Evolutionary conservation across 495 filamentous ascomycete genomes (phyloP), one percentile per base, ranked within the genome.

Genomic region (Penicillium steckii): DNA sequence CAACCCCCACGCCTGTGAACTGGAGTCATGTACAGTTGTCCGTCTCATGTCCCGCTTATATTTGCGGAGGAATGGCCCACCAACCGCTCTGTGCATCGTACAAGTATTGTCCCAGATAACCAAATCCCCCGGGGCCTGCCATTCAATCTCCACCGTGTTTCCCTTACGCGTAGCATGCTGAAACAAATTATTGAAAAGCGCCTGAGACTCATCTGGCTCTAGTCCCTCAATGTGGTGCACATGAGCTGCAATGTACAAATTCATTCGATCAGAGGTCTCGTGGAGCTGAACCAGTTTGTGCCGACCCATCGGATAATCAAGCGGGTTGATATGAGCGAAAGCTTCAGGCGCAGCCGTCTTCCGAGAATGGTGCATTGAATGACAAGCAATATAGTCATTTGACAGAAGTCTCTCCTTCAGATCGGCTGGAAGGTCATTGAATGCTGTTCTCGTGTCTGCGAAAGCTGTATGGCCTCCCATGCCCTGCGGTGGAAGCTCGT

Each of bases 101-200:
- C 66, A 71, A 0, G 75, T 73, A 56, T 84, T 85, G 50, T 85
- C 82, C 82, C 82, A 85, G 23, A 82, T 75, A 13, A 83, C 64
- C 60, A 84, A 50, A 59, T 83, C 81, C 0, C 78, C 70, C 0
- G 61, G 48, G 7, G 65, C 53, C 44, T 75, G 43, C 80, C 82
- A 84, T 33, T 69, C 56, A 8, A 83, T 70, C 10, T 63, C 68
- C 4, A 78, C 27, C 0, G 64, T 65, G 59, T 79, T 78, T 48
- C 78, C 76, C 0, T 74, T 66, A 62, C 78, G 74, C n/a, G 70
- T 77, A 3, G 68, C 68, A 48, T 79, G 77, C 7, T 55, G 52
- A 35, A 74, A 77, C 24, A 85, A 60, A 8, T 43, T 51, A 29
- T 73, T 64, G 1, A 81, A 53, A 38, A 83, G 46, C 18, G 58